phyloP scores from a whole-genome alignment of 176 grass and related monocot species.

The Areca catechu region DNA sequence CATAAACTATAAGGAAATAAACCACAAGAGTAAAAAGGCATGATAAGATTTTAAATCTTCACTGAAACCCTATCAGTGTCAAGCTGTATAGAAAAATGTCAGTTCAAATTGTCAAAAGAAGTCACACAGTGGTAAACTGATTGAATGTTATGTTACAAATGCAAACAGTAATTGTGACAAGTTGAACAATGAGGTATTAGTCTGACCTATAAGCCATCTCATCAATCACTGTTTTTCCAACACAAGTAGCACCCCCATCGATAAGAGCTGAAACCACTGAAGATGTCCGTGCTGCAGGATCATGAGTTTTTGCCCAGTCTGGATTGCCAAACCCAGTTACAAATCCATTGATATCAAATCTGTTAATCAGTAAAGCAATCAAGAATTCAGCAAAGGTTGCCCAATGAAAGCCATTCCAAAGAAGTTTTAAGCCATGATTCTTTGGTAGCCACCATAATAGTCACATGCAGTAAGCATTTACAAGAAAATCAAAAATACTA shows the following conservation, averaged over 20 bases:
- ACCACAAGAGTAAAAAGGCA: neutral
- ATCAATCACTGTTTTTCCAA: slow-evolving; percentile 90
- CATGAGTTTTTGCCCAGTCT: slow-evolving; percentile 64
- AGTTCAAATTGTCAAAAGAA: neutral
- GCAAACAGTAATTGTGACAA: too few relatives aligned
- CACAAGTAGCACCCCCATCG: slow-evolving; percentile 61
- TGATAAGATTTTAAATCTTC: too few relatives aligned
- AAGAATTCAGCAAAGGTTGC: slow-evolving; percentile 15
- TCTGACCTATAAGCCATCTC: slow-evolving; percentile 88
- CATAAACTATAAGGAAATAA: neutral
- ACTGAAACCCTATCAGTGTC: too few relatives aligned
- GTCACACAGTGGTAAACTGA: too few relatives aligned
- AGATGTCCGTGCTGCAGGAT: slow-evolving; percentile 49
- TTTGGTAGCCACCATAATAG: too few relatives aligned
- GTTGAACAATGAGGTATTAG: neutral
- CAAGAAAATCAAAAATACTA: too few relatives aligned
- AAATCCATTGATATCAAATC: slow-evolving; percentile 62
- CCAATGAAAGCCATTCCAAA: too few relatives aligned
- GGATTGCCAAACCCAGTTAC: slow-evolving; percentile 75
- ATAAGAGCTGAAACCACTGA: slow-evolving; percentile 70
- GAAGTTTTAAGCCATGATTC: too few relatives aligned
- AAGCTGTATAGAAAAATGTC: neutral
- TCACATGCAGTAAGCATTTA: too few relatives aligned
- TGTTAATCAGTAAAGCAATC: slow-evolving; percentile 25
- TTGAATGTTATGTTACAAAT: too few relatives aligned